phyloP scores from a whole-genome alignment of 139 green algal species.

The Chlamydomonas eustigma region DNA sequence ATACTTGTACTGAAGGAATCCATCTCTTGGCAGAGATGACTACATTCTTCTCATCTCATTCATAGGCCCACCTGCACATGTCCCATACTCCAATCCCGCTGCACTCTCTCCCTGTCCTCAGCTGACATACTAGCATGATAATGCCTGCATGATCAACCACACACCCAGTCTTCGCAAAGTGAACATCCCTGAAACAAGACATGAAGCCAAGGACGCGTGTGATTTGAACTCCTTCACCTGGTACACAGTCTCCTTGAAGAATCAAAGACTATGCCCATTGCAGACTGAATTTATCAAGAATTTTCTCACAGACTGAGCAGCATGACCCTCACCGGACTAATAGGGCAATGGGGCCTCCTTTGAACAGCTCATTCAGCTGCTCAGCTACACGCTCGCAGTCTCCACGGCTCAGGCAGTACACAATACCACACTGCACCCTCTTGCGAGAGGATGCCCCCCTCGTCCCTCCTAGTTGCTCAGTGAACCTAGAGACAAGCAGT shows the following conservation, averaged over 20 bases:
- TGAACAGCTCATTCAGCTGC: slow-evolving; percentile 41
- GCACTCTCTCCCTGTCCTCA: slow-evolving; percentile 66
- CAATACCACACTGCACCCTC: slow-evolving; percentile 79
- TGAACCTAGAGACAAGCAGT: too few relatives aligned
- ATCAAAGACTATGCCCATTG: too few relatives aligned
- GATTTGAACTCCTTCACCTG: too few relatives aligned
- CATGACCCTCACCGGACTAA: neutral
- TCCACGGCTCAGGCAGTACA: slow-evolving; percentile 85
- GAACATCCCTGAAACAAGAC: neutral
- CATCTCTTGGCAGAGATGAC: too few relatives aligned
- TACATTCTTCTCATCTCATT: too few relatives aligned
- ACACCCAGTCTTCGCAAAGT: too few relatives aligned
- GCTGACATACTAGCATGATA: slow-evolving; percentile 77
- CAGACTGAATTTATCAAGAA: too few relatives aligned
- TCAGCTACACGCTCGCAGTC: slow-evolving; percentile 70
- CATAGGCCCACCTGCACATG: slow-evolving; percentile 54
- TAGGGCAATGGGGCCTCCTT: neutral
- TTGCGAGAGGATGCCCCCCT: too few relatives aligned
- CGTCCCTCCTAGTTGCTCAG: too few relatives aligned
- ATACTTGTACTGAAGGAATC: too few relatives aligned
- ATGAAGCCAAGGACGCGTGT: neutral
- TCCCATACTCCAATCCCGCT: slow-evolving; percentile 71
- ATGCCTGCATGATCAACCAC: slow-evolving; percentile 35
- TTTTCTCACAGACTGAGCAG: neutral
- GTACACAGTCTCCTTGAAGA: too few relatives aligned